Evolutionary conservation across 495 filamentous ascomycete species (phyloP).

Genomic region (Podospora sp.): DNA sequence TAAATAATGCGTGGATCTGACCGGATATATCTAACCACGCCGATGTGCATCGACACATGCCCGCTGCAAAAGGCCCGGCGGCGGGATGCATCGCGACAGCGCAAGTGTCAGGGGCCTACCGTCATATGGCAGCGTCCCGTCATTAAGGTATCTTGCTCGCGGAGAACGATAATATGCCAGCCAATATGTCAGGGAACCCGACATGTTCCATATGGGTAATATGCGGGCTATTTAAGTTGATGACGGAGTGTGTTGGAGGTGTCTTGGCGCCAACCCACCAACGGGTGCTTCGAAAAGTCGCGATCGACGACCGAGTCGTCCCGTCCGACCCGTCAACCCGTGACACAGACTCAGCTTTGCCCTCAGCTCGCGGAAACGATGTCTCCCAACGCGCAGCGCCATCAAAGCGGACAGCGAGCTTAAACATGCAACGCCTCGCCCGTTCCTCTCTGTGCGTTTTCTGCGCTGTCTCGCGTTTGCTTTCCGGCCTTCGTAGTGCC

Average conservation of each 20-base stretch:
- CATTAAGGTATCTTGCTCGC: constrained; percentile 13
- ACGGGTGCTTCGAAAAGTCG: not conserved
- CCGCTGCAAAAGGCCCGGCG: not conserved
- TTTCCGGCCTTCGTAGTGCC: not conserved
- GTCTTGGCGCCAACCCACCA: constrained; percentile 9
- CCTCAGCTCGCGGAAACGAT: not conserved
- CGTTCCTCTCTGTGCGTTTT: not conserved
- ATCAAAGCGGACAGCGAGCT: not conserved
- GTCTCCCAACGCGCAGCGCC: not conserved
- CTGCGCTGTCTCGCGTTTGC: not conserved
- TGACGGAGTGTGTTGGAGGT: constrained; percentile 10
- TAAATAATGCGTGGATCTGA: constrained; percentile 14
- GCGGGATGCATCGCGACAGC: constrained; percentile 10
- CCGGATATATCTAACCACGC: constrained; percentile 13
- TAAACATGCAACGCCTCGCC: not conserved
- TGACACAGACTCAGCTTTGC: constrained; percentile 11
- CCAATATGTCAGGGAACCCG: constrained; percentile 11
- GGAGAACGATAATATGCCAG: constrained; percentile 22
- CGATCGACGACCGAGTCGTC: constrained; percentile 3
- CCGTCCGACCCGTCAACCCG: not conserved
- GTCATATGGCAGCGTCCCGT: constrained; percentile 13
- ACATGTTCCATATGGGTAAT: constrained; percentile 25
- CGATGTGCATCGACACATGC: constrained; percentile 16
- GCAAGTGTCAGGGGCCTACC: not conserved
- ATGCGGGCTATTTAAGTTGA: constrained; percentile 24